phyloP scores from a whole-genome alignment of 1,284 basidiomycete species.

The Cryptococcus sp. region DNA sequence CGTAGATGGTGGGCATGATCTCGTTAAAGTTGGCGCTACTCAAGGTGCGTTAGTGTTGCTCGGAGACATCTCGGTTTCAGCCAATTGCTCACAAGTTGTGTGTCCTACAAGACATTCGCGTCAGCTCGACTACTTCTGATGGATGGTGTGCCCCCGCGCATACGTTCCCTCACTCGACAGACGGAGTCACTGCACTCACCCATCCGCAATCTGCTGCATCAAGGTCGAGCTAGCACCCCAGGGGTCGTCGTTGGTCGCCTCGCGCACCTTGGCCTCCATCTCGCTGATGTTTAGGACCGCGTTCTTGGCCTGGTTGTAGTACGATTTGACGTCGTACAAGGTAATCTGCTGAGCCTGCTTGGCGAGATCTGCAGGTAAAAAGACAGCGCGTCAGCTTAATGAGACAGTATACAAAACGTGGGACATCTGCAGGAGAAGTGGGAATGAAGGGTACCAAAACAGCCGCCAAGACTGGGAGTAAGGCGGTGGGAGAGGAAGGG shows the following conservation, averaged over 20 bases:
- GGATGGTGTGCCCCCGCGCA: not conserved
- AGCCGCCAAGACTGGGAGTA: not conserved
- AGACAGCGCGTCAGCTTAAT: too few relatives aligned
- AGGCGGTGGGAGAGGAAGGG: not conserved
- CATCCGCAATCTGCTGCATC: constrained; percentile 98
- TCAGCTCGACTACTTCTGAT: constrained; percentile 3
- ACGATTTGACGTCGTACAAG: constrained; percentile 87
- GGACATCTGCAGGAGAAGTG: not conserved
- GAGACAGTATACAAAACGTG: not conserved
- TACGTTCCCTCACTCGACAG: not conserved
- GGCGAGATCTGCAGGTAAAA: constrained; percentile 36
- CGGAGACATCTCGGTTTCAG: not conserved
- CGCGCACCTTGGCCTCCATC: constrained; percentile 94
- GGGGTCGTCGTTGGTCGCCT: constrained; percentile 96
- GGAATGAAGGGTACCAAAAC: not conserved
- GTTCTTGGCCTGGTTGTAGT: constrained; percentile 78
- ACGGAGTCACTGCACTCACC: constrained; percentile 57
- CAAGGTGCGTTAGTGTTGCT: not conserved
- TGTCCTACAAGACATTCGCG: constrained; percentile 18
- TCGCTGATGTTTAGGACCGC: constrained; percentile 88
- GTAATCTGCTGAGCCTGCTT: constrained; percentile 50
- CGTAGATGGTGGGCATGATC: constrained; percentile 97
- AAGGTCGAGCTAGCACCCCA: constrained; percentile 98
- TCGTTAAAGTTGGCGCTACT: constrained; percentile 95
- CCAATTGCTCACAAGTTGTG: constrained; percentile 34